These are phyloP conservation scores for Diaporthe nobilis DNA, from an alignment of 2,329 filamentous ascomycete species.

Conservation along the genomic window DNA sequence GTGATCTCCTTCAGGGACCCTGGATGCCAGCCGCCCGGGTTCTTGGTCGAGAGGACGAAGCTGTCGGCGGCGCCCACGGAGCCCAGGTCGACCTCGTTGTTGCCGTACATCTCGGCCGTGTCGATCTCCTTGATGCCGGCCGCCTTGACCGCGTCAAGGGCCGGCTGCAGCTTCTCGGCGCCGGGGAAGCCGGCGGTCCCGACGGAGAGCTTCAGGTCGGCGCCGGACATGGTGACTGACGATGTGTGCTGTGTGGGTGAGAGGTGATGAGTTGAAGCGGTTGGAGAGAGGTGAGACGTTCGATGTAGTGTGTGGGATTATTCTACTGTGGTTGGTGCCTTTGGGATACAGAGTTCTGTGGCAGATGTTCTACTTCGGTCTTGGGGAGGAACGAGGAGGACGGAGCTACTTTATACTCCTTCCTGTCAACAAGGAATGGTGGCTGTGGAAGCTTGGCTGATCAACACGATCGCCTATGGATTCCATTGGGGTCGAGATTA, in stretches of 20 bases:
- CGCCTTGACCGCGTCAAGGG: constrained; percentile 27
- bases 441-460: neutral
- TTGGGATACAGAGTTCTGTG: neutral
- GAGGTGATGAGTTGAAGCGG: neutral
- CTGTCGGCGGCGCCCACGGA: constrained; percentile 11
- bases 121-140: constrained; percentile 38
- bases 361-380: neutral
- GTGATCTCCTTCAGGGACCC: constrained; percentile 25
- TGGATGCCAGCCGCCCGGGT: constrained; percentile 34
- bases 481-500: neutral
- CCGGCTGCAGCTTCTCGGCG: constrained; percentile 8
- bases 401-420: neutral
- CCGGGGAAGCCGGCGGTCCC: neutral
- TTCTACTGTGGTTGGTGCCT: neutral
- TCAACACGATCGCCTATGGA: neutral
- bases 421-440: neutral
- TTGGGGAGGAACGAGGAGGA: neutral
- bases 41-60: constrained; percentile 40
- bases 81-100: constrained; percentile 40
- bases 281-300: neutral
- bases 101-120: constrained; percentile 41
- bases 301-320: neutral
- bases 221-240: neutral
- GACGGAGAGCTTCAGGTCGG: constrained; percentile 12
- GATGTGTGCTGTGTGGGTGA: no score